phyloP scores from a whole-genome alignment of 768 basidiomycete species.

The Tricholomella constricta region DNA sequence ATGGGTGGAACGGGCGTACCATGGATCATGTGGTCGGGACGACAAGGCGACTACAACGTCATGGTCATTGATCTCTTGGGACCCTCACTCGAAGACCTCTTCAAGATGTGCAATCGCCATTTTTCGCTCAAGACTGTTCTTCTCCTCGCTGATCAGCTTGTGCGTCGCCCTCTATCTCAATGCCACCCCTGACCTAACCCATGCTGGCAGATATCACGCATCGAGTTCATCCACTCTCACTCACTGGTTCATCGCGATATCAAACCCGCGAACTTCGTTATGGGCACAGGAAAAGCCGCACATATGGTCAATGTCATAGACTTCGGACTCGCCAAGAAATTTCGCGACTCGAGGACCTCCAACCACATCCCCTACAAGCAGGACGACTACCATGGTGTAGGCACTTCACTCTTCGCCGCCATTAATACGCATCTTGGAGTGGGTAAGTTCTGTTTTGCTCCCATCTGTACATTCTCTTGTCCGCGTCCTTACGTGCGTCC shows the following conservation, averaged over 20 bases:
- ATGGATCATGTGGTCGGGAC: slow-evolving; percentile 91
- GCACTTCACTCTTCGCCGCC: slow-evolving; percentile 74
- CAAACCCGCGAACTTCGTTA: slow-evolving; percentile 98
- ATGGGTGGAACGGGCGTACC: slow-evolving; percentile 89
- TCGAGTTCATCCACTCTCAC: slow-evolving; percentile 95
- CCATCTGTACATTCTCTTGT: not conserved
- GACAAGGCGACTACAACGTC: slow-evolving; percentile 93
- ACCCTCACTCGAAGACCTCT: slow-evolving; percentile 83
- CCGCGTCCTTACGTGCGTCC: slow-evolving; percentile 14
- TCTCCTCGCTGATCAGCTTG: slow-evolving; percentile 91
- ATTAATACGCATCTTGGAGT: slow-evolving; percentile 77
- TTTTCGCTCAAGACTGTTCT: slow-evolving; percentile 95
- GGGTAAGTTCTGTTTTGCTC: slow-evolving; percentile 43
- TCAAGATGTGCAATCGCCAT: slow-evolving; percentile 87
- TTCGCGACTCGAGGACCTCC: slow-evolving; percentile 63
- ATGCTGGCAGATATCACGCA: slow-evolving; percentile 75
- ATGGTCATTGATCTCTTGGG: slow-evolving; percentile 98
- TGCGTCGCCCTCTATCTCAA: slow-evolving; percentile 41
- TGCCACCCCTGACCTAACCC: slow-evolving; percentile 15
- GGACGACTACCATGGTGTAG: slow-evolving; percentile 76
- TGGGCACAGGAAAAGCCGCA: slow-evolving; percentile 65
- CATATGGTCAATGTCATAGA: slow-evolving; percentile 90
- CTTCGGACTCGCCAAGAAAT: slow-evolving; percentile 84
- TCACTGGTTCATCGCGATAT: slow-evolving; percentile 96
- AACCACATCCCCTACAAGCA: slow-evolving; percentile 74